Evolutionary conservation across 2,329 filamentous ascomycete species (phyloP).

Genomic region (Harringtonia lauricola): DNA sequence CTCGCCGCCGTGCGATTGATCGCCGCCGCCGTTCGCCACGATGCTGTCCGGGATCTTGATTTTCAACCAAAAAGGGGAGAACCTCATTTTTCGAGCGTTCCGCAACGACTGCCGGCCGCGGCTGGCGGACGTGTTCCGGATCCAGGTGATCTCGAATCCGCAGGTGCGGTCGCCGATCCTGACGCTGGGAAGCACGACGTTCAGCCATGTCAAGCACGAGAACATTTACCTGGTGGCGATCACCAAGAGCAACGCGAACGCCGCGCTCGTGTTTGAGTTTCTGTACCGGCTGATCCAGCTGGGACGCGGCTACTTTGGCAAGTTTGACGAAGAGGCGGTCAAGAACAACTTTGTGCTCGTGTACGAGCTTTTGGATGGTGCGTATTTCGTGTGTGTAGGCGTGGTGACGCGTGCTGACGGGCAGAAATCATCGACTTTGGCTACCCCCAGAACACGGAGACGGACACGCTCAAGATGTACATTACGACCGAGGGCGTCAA

Average conservation of each 20-base stretch:
- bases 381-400: constrained; percentile 11
- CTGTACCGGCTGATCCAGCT: constrained; percentile 83
- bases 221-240: constrained; percentile 98
- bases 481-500: constrained; percentile 99
- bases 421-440: constrained; percentile 97
- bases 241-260: constrained; percentile 98
- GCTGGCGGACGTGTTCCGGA: constrained; percentile 97
- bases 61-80: constrained; percentile 99
- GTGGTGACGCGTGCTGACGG: constrained; percentile 7
- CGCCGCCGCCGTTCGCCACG: too few relatives aligned
- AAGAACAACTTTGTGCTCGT: constrained; percentile 99
- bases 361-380: constrained; percentile 91
- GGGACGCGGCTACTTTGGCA: constrained; percentile 93
- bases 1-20: too few relatives aligned
- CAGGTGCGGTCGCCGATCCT: constrained; percentile 96
- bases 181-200: constrained; percentile 93
- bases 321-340: constrained; percentile 97
- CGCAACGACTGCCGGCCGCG: constrained; percentile 96
- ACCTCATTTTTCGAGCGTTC: constrained; percentile 98
- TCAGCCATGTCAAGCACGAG: constrained; percentile 98
- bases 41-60: constrained; percentile 97
- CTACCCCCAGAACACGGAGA: constrained; percentile 97
- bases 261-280: constrained; percentile 95
- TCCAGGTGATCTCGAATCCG: constrained; percentile 97
- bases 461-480: constrained; percentile 98